A percentile compares a stretch with the other conserved stretches of the same genome.
Evolutionary conservation across 2,329 filamentous ascomycete species (phyloP).

Genomic region (Zymoseptoria ardabiliae): DNA sequence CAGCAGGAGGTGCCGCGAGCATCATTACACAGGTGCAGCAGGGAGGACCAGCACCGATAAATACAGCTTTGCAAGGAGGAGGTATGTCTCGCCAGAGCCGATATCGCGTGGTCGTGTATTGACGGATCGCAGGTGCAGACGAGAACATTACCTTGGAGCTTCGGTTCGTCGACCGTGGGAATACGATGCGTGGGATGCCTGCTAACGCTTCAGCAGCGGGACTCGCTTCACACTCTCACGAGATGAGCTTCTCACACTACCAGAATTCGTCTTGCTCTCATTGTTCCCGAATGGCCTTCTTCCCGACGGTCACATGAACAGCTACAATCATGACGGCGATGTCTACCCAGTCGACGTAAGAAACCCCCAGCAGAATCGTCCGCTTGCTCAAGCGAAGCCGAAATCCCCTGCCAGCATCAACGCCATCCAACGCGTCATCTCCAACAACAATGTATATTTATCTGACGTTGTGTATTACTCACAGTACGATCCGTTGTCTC

Average conservation of each 20-base stretch:
- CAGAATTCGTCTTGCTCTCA: constrained; percentile 95
- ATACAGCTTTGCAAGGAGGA: constrained; percentile 65
- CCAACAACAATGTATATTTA: constrained; percentile 44
- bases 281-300: constrained; percentile 97
- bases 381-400: constrained; percentile 27
- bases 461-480: constrained; percentile 48
- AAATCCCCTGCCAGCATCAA: constrained; percentile 27
- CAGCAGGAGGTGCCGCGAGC: constrained; percentile 91
- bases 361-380: constrained; percentile 19
- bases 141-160: constrained; percentile 94
- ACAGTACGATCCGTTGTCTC: constrained; percentile 91
- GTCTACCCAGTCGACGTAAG: constrained; percentile 96
- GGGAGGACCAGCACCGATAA: constrained; percentile 74
- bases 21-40: constrained; percentile 99
- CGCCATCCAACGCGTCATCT: constrained; percentile 34
- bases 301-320: constrained; percentile 90
- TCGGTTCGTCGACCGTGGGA: constrained; percentile 55
- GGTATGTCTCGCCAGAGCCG: not conserved
- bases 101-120: not conserved
- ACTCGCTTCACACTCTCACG: constrained; percentile 88
- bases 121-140: constrained; percentile 51
- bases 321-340: constrained; percentile 78
- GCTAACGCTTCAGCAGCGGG: constrained; percentile 52
- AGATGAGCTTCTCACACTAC: constrained; percentile 89
- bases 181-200: not conserved